Evolutionary conservation across 352 stramenopile genomes (phyloP).

Genomic region (Phytophthora megakarya): DNA sequence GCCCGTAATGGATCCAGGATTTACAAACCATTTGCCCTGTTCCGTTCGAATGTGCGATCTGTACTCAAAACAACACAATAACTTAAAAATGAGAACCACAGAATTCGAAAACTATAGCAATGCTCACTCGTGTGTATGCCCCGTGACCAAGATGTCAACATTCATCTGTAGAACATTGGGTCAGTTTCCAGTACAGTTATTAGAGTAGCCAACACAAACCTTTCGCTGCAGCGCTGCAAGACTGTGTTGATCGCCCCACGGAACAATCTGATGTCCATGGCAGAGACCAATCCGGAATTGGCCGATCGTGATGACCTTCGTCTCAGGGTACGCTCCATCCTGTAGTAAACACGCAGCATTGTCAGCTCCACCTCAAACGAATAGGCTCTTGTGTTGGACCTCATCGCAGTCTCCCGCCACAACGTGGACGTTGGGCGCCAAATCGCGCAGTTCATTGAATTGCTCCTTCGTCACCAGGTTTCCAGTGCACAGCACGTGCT

Average conservation of each 20-base stretch:
- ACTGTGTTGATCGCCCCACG: constrained; percentile 88
- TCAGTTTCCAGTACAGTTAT: neutral
- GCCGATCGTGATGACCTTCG: constrained; percentile 95
- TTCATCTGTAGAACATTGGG: constrained; percentile 77
- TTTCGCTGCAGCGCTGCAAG: constrained; percentile 91
- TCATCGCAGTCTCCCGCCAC: constrained; percentile 96
- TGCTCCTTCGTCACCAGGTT: constrained; percentile 96
- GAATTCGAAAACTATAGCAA: neutral
- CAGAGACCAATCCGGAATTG: constrained; percentile 97
- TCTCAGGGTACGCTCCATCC: constrained; percentile 92
- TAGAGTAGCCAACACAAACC: too few species aligned
- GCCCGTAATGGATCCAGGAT: constrained; percentile 97
- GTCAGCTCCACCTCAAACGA: neutral
- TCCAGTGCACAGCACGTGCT: constrained; percentile 98
- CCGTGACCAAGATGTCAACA: constrained; percentile 97
- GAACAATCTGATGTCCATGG: constrained; percentile 97
- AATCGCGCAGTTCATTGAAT: constrained; percentile 93
- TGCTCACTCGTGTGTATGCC: constrained; percentile 93
- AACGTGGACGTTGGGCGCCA: constrained; percentile 97
- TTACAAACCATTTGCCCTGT: constrained; percentile 97
- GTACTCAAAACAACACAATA: neutral
- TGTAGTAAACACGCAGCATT: constrained; percentile 17
- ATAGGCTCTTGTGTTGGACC: constrained; percentile 34
- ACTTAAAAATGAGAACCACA: neutral
- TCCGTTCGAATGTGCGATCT: constrained; percentile 91